Conservation (phyloP, 2,329 filamentous ascomycete genomes). For the Fonsecaea multimorphosa region DNA sequence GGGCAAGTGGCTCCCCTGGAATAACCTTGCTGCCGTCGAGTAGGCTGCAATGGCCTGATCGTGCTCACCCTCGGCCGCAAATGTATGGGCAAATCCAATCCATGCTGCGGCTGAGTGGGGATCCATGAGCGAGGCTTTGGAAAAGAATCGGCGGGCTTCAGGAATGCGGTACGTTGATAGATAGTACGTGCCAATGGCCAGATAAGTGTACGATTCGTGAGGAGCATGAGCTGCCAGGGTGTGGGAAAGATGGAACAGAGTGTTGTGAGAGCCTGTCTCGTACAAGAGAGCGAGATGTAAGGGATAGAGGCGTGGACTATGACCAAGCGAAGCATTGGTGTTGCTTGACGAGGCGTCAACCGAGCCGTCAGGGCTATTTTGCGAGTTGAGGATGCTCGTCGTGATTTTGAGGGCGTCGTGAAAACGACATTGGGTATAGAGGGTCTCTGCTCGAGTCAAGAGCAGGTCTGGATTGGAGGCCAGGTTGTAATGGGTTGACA, state of each 20-base stretch:
- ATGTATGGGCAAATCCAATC: constrained; percentile 99
- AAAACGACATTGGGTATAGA: constrained; percentile 95
- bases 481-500: constrained; percentile 92
- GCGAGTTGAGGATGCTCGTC: constrained; percentile 80
- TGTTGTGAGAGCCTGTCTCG: constrained; percentile 84
- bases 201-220: constrained; percentile 87
- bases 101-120: constrained; percentile 96
- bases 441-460: constrained; percentile 83
- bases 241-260: constrained; percentile 89
- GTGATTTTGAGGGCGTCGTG: constrained; percentile 84
- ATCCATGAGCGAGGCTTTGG: constrained; percentile 96
- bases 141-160: constrained; percentile 93
- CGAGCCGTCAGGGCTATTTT: constrained; percentile 75
- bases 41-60: constrained; percentile 98
- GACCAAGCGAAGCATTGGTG: constrained; percentile 48
- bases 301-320: constrained; percentile 70
- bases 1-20: constrained; percentile 95
- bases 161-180: constrained; percentile 86
- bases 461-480: constrained; percentile 86
- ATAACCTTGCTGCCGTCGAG: constrained; percentile 89
- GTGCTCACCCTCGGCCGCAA: constrained; percentile 95
- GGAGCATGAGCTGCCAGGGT: constrained; percentile 91
- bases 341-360: constrained; percentile 35
- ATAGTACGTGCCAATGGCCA: constrained; percentile 95
- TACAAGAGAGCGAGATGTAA: constrained; percentile 90